Percentiles rank a stretch among this genome's conserved stretches.
phyloP scores from a whole-genome alignment of 805 yeast genomes.

The Saccharomyces kudriavzevii region DNA sequence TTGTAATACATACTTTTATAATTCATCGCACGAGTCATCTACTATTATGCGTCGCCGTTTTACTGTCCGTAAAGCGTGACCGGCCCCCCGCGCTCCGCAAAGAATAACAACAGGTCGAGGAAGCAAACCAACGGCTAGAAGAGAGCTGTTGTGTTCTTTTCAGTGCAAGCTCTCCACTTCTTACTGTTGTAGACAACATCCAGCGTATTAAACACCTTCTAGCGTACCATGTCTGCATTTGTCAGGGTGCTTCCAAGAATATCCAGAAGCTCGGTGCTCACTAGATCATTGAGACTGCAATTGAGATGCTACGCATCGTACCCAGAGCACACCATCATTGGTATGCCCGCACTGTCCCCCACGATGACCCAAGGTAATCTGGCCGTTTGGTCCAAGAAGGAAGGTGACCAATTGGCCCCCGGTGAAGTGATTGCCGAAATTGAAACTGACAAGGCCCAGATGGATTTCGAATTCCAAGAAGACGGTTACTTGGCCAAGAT shows the following conservation, averaged over 20 bases:
- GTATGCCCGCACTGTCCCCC: conserved; percentile 99
- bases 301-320: conserved; percentile 38
- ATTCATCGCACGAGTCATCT: background rate
- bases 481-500: conserved; percentile 90
- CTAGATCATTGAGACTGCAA: conserved; percentile 14
- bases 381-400: conserved; percentile 81
- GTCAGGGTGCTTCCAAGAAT: conserved; percentile 23
- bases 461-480: conserved; percentile 98
- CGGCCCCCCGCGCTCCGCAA: background rate
- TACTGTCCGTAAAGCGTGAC: background rate
- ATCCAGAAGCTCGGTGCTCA: conserved; percentile 14
- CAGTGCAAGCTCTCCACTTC: background rate
- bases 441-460: conserved; percentile 95
- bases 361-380: conserved; percentile 96
- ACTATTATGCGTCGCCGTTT: background rate
- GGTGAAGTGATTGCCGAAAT: conserved; percentile 96
- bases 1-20: background rate
- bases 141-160: background rate
- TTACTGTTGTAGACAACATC: background rate
- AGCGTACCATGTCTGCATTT: conserved; percentile 23
- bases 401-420: conserved; percentile 80
- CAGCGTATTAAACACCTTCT: background rate
- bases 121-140: background rate
- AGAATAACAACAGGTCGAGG: background rate
- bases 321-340: conserved; percentile 81